phyloP scores from a whole-genome alignment of 169 alveolate genomes.

The Plasmodium gonderi region DNA sequence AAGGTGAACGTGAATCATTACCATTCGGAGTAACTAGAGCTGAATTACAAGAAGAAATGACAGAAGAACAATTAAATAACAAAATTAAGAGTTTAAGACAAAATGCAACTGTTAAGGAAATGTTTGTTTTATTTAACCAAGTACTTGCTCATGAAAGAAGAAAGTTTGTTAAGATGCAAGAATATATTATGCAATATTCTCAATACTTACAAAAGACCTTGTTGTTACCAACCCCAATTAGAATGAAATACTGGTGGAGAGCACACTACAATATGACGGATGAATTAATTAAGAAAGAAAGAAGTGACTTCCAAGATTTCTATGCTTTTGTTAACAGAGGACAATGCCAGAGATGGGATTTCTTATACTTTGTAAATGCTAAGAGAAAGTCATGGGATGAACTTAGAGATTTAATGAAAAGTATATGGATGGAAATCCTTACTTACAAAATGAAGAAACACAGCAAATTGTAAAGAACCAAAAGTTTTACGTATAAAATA shows the following conservation, averaged over 20 bases:
- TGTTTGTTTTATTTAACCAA: conserved; percentile 14
- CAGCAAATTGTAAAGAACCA: conserved; percentile 2
- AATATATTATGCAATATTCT: conserved; percentile 23
- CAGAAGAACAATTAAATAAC: conserved; percentile 9
- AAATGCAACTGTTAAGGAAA: neutral
- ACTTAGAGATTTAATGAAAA: conserved; percentile 2
- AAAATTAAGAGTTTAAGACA: neutral
- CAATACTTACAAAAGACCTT: conserved; percentile 15
- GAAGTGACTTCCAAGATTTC: conserved; percentile 5
- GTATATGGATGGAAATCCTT: conserved; percentile 29
- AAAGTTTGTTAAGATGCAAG: conserved; percentile 28
- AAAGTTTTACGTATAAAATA: neutral
- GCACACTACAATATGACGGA: conserved; percentile 24
- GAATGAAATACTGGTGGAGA: conserved; percentile 58
- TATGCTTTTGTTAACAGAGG: conserved; percentile 4
- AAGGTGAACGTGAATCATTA: neutral
- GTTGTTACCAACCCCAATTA: neutral
- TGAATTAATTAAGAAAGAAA: conserved; percentile 28
- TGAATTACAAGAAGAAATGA: conserved; percentile 1
- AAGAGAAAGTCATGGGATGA: conserved; percentile 28
- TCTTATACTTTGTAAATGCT: neutral
- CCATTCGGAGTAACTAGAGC: neutral
- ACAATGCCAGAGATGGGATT: conserved; percentile 12
- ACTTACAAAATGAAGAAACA: conserved; percentile 58
- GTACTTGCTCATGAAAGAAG: conserved; percentile 18